phyloP scores from a whole-genome alignment of 2,329 filamentous ascomycete species.

The Neofusicoccum umdonicola region DNA sequence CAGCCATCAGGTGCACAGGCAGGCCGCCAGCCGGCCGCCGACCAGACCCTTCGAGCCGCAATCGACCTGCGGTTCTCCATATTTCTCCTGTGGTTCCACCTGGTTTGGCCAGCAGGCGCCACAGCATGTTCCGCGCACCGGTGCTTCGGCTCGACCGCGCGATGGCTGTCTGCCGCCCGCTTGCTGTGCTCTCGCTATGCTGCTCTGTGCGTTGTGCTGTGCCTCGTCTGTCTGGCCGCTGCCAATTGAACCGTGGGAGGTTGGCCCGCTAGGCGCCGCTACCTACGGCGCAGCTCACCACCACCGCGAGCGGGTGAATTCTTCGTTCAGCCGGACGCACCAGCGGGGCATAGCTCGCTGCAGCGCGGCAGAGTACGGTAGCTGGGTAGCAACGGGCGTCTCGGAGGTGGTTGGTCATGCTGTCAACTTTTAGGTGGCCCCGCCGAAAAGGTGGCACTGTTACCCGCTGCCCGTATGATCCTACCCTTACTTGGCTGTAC shows the following conservation, averaged over 20 bases:
- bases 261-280: not conserved
- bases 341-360: not conserved
- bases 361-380: not conserved
- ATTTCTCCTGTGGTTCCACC: not conserved
- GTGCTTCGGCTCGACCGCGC: not conserved
- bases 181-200: too few species aligned
- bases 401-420: not conserved
- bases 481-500: not conserved
- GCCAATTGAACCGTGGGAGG: not conserved
- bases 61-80: not conserved
- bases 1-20: not conserved
- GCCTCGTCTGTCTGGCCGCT: too few species aligned
- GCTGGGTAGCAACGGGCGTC: not conserved
- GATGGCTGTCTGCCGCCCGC: not conserved
- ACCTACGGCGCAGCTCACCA: not conserved
- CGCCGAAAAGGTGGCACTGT: not conserved
- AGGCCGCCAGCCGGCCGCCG: not conserved
- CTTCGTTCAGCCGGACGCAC: too few species aligned
- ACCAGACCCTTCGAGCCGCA: slow-evolving; percentile 2
- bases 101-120: not conserved
- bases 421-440: not conserved
- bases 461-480: not conserved
- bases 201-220: too few species aligned
- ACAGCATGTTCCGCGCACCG: not conserved
- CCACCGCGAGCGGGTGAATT: not conserved